Base-by-base conservation (phyloP, 192 early-diverging fungal genomes). In the Linderina pennispora region DNA sequence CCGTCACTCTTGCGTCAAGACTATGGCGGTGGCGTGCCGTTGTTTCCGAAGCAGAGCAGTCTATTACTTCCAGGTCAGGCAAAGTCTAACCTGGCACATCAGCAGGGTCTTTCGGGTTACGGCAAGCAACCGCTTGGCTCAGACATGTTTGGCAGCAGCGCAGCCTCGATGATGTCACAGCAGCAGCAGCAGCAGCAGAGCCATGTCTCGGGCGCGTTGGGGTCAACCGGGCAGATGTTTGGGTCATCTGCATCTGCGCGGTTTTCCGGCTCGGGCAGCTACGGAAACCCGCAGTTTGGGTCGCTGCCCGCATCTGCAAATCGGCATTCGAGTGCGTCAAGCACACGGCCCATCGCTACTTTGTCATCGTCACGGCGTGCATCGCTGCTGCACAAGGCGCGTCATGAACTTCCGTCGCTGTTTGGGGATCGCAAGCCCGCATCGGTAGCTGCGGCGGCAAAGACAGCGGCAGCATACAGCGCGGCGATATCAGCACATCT, bases 381-480 rank as follows among this genome's bases (percentile, higher is more conserved):
- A 1, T 46, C 51, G 42, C 55, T 58, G 25, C 41, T 48, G 3
- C 39, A 46, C 42, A 50, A 36, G 43, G 44, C 28, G 43, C 36
- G 41, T 17, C 48, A 46, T 5, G 49, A 44, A 17, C 22, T 35
- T 26, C 23, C 38, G 17, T 33, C 41, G 21, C 15, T 28, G n/a
- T 31, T 56, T 20, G 34, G 35, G 3, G 45, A 39, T 1, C 16
- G 38, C 2, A 36, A 47, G 11, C 14, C 46, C 14, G 31, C 40
- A 25, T 37, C 44, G 4, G n/a, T n/a, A n/a, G n/a, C n/a, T n/a
- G n/a, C n/a, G n/a, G n/a, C n/a, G n/a, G n/a, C n/a, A n/a, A n/a
- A n/a, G n/a, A n/a, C n/a, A n/a, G n/a, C n/a, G n/a, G n/a, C n/a
- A n/a, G n/a, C n/a, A n/a, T n/a, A n/a, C n/a, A n/a, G n/a, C n/a